Evolutionary conservation across 352 stramenopile genomes (phyloP).

Genomic region (Stramenopiles sp.): DNA sequence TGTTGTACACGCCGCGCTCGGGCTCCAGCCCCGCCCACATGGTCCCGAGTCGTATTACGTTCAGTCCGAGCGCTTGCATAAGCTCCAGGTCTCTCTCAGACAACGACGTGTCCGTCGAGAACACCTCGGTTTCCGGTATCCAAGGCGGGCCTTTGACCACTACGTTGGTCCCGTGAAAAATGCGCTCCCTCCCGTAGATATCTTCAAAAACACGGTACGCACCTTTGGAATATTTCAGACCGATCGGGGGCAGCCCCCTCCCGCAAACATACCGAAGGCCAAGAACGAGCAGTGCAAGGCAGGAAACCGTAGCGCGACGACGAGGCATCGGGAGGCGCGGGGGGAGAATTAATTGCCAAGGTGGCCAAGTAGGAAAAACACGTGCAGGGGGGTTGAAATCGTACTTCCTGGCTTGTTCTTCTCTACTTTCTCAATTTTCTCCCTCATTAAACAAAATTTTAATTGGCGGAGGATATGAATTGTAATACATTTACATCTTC

Average conservation of each 20-base stretch:
- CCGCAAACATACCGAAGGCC: too few relatives aligned
- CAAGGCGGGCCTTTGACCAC: constrained; percentile 17
- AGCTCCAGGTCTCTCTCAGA: constrained; percentile 14
- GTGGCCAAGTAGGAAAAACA: too few relatives aligned
- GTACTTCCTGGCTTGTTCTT: too few relatives aligned
- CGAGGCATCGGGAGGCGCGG: too few relatives aligned
- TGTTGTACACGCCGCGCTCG: constrained; percentile 14
- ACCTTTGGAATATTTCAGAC: neutral
- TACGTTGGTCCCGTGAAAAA: constrained; percentile 16
- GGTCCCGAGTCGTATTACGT: constrained; percentile 13
- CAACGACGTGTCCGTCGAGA: constrained; percentile 13
- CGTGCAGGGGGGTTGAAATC: too few relatives aligned
- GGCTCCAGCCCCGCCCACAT: constrained; percentile 13
- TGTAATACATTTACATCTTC: too few relatives aligned
- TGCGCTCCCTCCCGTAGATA: neutral
- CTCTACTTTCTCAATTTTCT: too few relatives aligned
- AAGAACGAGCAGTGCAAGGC: too few relatives aligned
- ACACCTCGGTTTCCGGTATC: constrained; percentile 11
- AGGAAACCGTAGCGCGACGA: too few relatives aligned
- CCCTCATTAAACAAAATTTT: too few relatives aligned
- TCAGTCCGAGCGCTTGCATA: constrained; percentile 13
- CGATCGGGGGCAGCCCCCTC: neutral
- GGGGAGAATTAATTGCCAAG: too few relatives aligned
- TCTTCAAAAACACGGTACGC: neutral
- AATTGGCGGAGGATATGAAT: too few relatives aligned